phyloP scores from a whole-genome alignment of 345 rosid species.

The Reutealis trisperma region DNA sequence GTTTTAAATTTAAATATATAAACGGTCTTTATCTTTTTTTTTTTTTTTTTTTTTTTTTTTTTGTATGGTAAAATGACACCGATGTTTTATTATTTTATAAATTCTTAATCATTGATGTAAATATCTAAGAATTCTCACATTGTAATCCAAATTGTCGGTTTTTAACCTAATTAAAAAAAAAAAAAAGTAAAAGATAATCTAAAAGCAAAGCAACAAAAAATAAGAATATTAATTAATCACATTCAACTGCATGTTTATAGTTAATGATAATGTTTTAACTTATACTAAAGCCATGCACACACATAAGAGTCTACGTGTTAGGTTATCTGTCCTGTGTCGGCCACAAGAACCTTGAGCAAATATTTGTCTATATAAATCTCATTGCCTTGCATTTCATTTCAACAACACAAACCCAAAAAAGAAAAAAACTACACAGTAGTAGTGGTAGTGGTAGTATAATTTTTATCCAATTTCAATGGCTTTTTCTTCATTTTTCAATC shows the following conservation, averaged over 20 bases:
- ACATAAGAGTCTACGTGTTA: conserved; percentile 52
- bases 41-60: too few species aligned
- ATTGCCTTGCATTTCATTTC: conserved; percentile 10
- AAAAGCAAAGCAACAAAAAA: too few species aligned
- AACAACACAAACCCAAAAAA: not conserved
- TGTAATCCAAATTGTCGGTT: too few species aligned
- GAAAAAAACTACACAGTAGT: not conserved
- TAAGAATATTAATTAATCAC: too few species aligned
- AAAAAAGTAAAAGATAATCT: too few species aligned
- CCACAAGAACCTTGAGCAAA: conserved; percentile 20
- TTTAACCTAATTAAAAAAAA: too few species aligned
- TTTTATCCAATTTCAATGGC: conserved; percentile 23
- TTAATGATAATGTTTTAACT: not conserved
- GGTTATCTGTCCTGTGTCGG: conserved; percentile 46
- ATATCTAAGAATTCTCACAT: too few species aligned
- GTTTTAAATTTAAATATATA: too few species aligned
- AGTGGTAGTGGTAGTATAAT: not conserved
- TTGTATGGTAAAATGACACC: too few species aligned
- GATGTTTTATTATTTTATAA: too few species aligned
- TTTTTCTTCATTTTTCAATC: conserved; percentile 21
- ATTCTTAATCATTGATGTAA: too few species aligned
- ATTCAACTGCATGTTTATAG: not conserved
- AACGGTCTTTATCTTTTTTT: too few species aligned
- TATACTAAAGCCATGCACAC: conserved; percentile 22
- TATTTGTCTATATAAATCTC: conserved; percentile 48